phyloP scores from a whole-genome alignment of 208 protist genomes.

The Wallacemonas rigidus region DNA sequence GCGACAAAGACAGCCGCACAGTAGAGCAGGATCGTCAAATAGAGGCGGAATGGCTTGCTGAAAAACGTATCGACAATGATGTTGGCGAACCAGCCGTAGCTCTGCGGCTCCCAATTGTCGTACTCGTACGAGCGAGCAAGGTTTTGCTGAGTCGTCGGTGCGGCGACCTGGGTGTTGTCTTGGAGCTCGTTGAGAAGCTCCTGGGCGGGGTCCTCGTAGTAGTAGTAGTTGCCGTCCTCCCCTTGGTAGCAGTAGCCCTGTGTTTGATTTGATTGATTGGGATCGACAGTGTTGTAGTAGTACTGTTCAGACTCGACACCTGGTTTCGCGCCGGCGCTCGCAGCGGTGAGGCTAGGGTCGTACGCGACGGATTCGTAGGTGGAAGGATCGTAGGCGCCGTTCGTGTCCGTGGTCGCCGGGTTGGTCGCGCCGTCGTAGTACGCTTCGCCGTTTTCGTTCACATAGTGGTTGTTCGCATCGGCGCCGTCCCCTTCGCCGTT shows the following conservation, averaged over 20 bases:
- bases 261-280: conserved; percentile 15
- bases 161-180: conserved; percentile 25
- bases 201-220: conserved; percentile 46
- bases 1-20: conserved; percentile 58
- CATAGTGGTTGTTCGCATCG: conserved; percentile 18
- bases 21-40: conserved; percentile 80
- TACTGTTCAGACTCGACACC: background rate
- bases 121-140: conserved; percentile 71
- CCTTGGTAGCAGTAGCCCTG: conserved; percentile 81
- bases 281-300: conserved; percentile 14
- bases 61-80: conserved; percentile 82
- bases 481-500: conserved; percentile 6
- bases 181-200: conserved; percentile 25
- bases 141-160: conserved; percentile 34
- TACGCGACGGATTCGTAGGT: background rate
- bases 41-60: conserved; percentile 63
- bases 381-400: conserved; percentile 2
- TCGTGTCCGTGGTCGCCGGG: conserved; percentile 14
- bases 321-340: conserved; percentile 6
- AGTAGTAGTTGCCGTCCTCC: conserved; percentile 78
- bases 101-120: conserved; percentile 70
- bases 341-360: background rate
- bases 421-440: conserved; percentile 15
- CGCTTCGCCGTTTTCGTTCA: conserved; percentile 7
- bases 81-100: conserved; percentile 73